Evolutionary conservation across 148 eudicot genomes (phyloP), one percentile per base, ranked within the genome.

Genomic region (Mesembryanthemum crystallinum): DNA sequence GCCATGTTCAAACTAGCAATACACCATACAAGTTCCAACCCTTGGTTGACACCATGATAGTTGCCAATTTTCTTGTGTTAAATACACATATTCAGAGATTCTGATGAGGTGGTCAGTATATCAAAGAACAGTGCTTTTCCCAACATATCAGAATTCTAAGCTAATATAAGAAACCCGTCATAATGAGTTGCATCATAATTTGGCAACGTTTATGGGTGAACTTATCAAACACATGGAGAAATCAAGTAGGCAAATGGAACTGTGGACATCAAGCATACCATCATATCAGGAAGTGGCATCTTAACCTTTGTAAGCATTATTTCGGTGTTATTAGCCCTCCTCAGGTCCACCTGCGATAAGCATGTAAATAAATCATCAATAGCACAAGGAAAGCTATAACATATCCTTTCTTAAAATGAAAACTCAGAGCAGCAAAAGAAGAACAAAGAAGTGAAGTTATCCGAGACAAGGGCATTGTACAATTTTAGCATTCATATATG

Each of bases 231-330:
- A 73, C 43, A 76, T 59, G 45, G 21, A 49, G 33, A 61, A 52
- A 42, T 71, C 51, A 55, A 29, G 8, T 73, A 73, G 65, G 13
- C 67, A 68, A 52, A 57, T 14, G 32, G 67, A 73, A 45, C 47
- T 74, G 28, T 29, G 9, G 27, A 43, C 24, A 14, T 29, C 67
- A 35, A 76, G 71, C 93, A 78, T 89, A 94, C 98, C 98, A 92
- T 85, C 97, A 94, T 92, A 83, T 94, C 98, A 72, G 97, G 89
- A 71, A 94, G 97, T 61, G 98, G 98, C 98, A 94, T 94, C 84
- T 94, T 94, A 64, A 94, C 93, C 80, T 94, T 94, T 75, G 98
- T 94, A 69, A 94, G 92, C 98, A 94, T 94, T 52, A 94, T 94
- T 79, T 94, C 97, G 18, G 97, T 94, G 85, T 94, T 94, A 76